Evolutionary conservation across 192 early-diverging fungal species (phyloP).

Genomic region (Backusella liffmaniae): DNA sequence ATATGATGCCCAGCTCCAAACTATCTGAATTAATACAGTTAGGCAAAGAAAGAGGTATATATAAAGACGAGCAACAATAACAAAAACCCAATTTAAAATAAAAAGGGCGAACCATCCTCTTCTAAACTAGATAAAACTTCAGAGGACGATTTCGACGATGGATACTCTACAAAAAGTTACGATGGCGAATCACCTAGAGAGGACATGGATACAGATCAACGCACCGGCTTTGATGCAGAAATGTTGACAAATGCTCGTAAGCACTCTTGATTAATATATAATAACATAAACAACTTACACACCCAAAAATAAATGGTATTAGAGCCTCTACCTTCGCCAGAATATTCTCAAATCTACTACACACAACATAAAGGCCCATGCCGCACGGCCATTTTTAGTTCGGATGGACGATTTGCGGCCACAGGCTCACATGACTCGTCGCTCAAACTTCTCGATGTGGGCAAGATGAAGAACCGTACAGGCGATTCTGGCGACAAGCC

Average conservation of each 20-base stretch:
- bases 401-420: slow-evolving; percentile 76
- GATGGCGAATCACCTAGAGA: slow-evolving; percentile 21
- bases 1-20: slow-evolving; percentile 56
- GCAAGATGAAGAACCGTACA: slow-evolving; percentile 68
- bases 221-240: slow-evolving; percentile 17
- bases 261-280: not conserved
- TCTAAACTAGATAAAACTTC: slow-evolving; percentile 15
- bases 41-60: slow-evolving; percentile 56
- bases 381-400: slow-evolving; percentile 45
- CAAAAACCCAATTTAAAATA: not conserved
- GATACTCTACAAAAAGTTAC: slow-evolving; percentile 17
- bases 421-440: slow-evolving; percentile 88
- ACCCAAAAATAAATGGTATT: not conserved
- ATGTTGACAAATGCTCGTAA: not conserved
- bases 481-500: slow-evolving; percentile 75
- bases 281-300: not conserved
- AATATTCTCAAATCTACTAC: slow-evolving; percentile 34
- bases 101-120: not conserved
- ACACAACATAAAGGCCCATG: slow-evolving; percentile 40
- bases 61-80: not conserved
- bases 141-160: slow-evolving; percentile 25
- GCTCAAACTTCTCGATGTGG: slow-evolving; percentile 88
- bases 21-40: slow-evolving; percentile 62
- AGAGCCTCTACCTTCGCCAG: slow-evolving; percentile 26
- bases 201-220: slow-evolving; percentile 3